These are phyloP conservation scores for Salix caprea DNA, from an alignment of 345 rosid genomes.

Conservation along the genomic window DNA sequence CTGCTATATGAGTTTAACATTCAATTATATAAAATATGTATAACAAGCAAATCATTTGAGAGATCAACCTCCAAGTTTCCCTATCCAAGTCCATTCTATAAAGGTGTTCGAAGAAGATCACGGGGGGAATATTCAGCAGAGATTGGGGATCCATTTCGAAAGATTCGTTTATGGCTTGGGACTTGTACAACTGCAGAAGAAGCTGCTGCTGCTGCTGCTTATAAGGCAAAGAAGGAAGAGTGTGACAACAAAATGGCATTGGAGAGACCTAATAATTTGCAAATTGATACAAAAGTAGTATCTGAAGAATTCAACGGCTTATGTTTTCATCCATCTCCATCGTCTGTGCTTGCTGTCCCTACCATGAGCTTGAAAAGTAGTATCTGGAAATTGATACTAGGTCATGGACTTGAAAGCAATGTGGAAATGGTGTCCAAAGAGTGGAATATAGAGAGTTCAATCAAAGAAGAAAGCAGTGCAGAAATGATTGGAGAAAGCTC, in stretches of 20 bases:
- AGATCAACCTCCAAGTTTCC: constrained; percentile 20
- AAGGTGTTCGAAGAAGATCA: constrained; percentile 48
- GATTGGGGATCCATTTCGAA: constrained; percentile 43
- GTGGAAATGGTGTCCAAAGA: not conserved
- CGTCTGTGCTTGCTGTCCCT: constrained; percentile 42
- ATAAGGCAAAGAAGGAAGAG: constrained; percentile 38
- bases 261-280: constrained; percentile 13
- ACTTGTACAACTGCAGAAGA: constrained; percentile 47
- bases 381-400: too few relatives aligned
- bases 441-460: not conserved
- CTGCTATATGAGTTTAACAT: too few relatives aligned
- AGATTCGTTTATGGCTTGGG: constrained; percentile 51
- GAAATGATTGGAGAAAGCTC: not conserved
- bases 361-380: too few relatives aligned
- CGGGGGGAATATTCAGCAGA: constrained; percentile 53
- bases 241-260: constrained; percentile 17
- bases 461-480: constrained; percentile 1
- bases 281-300: not conserved
- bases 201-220: constrained; percentile 37
- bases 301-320: constrained; percentile 5
- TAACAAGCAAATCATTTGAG: constrained; percentile 11
- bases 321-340: constrained; percentile 36
- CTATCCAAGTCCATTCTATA: constrained; percentile 3
- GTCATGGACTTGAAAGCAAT: not conserved
- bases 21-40: too few relatives aligned